Base-by-base conservation (phyloP, 768 basidiomycete species). In the Trametes coccinea region DNA sequence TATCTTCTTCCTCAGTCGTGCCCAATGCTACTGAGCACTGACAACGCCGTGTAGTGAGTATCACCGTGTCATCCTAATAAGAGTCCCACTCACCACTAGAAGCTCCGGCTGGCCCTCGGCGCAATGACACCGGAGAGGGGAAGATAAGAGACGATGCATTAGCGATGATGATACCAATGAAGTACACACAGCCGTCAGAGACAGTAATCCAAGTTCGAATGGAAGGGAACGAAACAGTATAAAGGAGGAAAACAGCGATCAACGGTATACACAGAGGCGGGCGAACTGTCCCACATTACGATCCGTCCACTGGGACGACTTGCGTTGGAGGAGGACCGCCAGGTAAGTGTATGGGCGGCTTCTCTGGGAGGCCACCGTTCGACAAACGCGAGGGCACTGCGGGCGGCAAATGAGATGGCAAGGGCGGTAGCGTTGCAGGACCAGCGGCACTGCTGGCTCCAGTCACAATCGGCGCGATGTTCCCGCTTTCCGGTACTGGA, bases 271-370 rank as follows among this genome's bases (percentile, higher is more conserved):
- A 48, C 49, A 16, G 27, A 30, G 29, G 13, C 41, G 5, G 41
- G 14, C 7, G 30, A 14, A 49, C 48, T 11, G 27, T 41, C 27
- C 29, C 53, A n/a, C 8, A 14, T 59, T 47, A 67, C 11, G 64
- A 57, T 39, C 67, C 64, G 39, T 67, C 67, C 34, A 67, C 64
- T 34, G 67, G 62, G 4, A 67, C 64, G 17, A 56, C 56, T 46
- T 63, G 63, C 0, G 64, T 5, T n/a, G 55, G 31, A 11, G 60
- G 43, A 8, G 63, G 56, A 5, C 59, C 59, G 1, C 55, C 49
- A 29, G 46, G 27, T 1, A 56, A 29, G 31, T 59, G 55, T 17
- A 44, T 47, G 5, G 53, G 33, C 7, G 56, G 29, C 50, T 56
- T 58, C 50, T 65, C 64, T 0, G 56, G 29, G 2, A 65, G 43